Base-by-base conservation (phyloP, 23 red algal genomes). In the Gracilaria caudata region DNA sequence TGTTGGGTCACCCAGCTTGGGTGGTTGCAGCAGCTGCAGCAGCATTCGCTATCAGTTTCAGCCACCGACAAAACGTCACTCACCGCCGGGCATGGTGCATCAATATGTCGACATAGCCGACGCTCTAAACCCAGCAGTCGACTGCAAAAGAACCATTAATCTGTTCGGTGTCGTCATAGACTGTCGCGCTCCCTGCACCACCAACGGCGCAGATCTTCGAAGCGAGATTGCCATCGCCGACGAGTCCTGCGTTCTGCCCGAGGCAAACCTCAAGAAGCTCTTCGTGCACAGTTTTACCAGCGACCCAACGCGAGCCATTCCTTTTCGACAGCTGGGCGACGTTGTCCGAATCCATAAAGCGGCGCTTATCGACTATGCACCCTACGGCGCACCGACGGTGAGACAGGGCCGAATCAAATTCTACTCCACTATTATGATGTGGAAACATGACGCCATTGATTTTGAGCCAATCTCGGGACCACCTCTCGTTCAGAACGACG, bases 321-420 rank as follows among this genome's bases (percentile, higher is more conserved):
- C 83, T 24, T 87, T 87, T 78, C 68, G 83, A 38, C 64, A 64
- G 30, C 40, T 87, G 17, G 83, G 83, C n/a, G 83, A 87, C 45
- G 63, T 87, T 54, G 68, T 77, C 17, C 83, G 83, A 26, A 68
- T 68, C 46, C 83, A 87, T 56, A 43, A 44, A 11, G 74, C 74
- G 10, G 7, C 30, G 1, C 44, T 79, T 34, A 57, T 56, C 21
- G 26, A 56, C 28, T 79, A 54, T 24, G 20, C 51, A 1, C 2
- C 13, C 16, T 51, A 11, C 10, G 51, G 51, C 4, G 32, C 36
- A 20, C 16, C 74, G 3, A 5, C 51, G 1, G 44, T 79, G 13
- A 21, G 74, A 7, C 74, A 79, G 40, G 74, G 44, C 8, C 2
- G 74, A 57, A 6, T 79, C 30, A 79, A 57, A 30, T 79, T 51